Conservation (phyloP, 495 filamentous ascomycete genomes). For the Penicillium pulvis region DNA sequence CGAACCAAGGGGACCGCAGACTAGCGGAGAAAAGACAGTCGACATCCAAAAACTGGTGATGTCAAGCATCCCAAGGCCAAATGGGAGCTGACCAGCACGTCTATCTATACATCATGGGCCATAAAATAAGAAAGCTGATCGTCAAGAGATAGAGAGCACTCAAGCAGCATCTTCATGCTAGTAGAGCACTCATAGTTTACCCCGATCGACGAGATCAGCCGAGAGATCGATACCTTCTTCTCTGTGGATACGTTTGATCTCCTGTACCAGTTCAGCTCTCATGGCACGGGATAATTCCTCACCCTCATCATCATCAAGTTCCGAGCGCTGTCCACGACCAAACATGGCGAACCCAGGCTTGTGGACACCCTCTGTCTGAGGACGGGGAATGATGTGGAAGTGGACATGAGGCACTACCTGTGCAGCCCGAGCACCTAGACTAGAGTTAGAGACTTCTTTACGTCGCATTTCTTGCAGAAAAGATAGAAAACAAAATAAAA, state of each 20-base stretch:
- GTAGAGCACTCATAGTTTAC: slow-evolving; percentile 27
- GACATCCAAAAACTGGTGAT: background rate
- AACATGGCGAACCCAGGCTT: slow-evolving; percentile 75
- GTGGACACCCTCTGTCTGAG: slow-evolving; percentile 31
- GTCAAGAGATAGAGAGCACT: background rate
- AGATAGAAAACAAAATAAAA: background rate
- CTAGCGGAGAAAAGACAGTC: background rate
- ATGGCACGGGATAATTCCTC: slow-evolving; percentile 62
- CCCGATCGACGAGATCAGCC: slow-evolving; percentile 19
- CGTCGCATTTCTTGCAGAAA: background rate
- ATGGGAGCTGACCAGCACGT: background rate
- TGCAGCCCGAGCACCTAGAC: slow-evolving; percentile 70
- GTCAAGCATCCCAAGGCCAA: background rate
- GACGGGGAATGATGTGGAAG: slow-evolving; percentile 87
- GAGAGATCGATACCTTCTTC: slow-evolving; percentile 47
- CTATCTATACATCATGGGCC: background rate
- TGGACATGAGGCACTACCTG: slow-evolving; percentile 92
- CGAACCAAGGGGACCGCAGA: background rate
- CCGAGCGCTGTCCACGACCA: slow-evolving; percentile 76
- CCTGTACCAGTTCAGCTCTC: slow-evolving; percentile 60
- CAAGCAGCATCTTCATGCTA: background rate
- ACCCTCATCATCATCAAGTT: slow-evolving; percentile 85
- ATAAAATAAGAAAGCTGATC: background rate
- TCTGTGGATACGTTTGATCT: slow-evolving; percentile 47
- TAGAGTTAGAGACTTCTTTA: slow-evolving; percentile 9